phyloP scores from a whole-genome alignment of 352 stramenopile genomes.

The Phytophthora pini region DNA sequence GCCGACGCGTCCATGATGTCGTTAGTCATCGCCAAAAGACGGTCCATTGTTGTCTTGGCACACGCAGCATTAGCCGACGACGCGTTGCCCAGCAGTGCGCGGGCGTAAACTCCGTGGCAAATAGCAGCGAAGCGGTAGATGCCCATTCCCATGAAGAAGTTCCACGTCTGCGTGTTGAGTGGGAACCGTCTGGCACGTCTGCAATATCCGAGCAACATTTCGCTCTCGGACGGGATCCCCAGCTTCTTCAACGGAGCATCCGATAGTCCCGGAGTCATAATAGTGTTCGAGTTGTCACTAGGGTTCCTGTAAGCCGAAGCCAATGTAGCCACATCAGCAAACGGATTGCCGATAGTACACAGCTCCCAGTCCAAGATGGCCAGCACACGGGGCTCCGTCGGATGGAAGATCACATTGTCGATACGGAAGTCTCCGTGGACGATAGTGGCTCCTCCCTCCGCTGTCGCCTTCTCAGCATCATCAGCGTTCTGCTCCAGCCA shows the following conservation, averaged over 20 bases:
- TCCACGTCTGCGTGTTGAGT: conserved; percentile 63
- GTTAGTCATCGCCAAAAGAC: conserved; percentile 56
- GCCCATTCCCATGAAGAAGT: conserved; percentile 78
- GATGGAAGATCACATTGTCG: conserved; percentile 90
- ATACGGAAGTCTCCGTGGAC: conserved; percentile 91
- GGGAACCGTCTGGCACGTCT: conserved; percentile 58
- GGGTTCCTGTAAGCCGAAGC: conserved; percentile 63
- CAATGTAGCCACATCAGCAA: conserved; percentile 81
- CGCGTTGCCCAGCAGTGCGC: conserved; percentile 77
- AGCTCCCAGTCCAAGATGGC: conserved; percentile 91
- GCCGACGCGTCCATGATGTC: conserved; percentile 43
- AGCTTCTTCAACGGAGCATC: conserved; percentile 56
- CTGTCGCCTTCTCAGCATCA: conserved; percentile 54
- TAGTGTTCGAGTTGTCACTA: conserved; percentile 42
- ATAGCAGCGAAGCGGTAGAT: conserved; percentile 84
- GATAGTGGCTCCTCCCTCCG: conserved; percentile 43
- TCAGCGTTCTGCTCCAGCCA: conserved; percentile 71
- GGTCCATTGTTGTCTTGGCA: conserved; percentile 73
- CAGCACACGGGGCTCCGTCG: conserved; percentile 80
- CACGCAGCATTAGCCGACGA: conserved; percentile 77
- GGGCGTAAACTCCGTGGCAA: conserved; percentile 81
- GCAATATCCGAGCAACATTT: conserved; percentile 69
- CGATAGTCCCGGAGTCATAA: conserved; percentile 60
- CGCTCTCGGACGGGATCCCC: conserved; percentile 68
- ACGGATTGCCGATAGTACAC: conserved; percentile 86